Base-by-base conservation (phyloP, 768 basidiomycete genomes). In the Sarcodon aspratus region DNA sequence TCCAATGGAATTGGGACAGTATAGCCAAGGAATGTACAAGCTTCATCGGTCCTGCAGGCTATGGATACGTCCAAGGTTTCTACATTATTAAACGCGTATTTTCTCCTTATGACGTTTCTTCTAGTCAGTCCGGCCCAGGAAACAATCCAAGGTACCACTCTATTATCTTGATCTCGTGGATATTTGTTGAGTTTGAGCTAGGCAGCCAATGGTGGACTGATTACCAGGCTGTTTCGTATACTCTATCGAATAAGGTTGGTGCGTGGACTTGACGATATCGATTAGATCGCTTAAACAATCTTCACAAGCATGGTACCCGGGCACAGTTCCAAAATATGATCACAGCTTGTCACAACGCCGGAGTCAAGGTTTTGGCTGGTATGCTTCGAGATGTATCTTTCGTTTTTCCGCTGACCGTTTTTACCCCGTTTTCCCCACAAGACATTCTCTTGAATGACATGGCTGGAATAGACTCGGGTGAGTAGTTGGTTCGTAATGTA, bases 351-450 rank as follows among this genome's bases (percentile, higher is more conserved):
- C 75, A 78, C 53, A 54, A 62, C 13, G 78, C 74, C 13, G 77
- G 77, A n/a, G 77, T 79, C 17, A 68, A 68, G 43, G 76, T 80
- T 45, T 76, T 80, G 36, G 66, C 70, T 33, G 76, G 78, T 57
- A 27, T n/a, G 40, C 40, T 27, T 42, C 40, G 6, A 49, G 15
- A n/a, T 36, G n/a, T 27, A 18, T 48, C 31, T 27, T 51, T 51
- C 32, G 15, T 27, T n/a, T 37, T 17, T 35, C 12, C 32, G 49
- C 33, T 37, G 10, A 51, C 15, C 7, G 1, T 8, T 38, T 8
- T 46, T 48, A 17, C 40, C 13, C 43, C 36, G 8, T 36, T 27
- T 27, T 27, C 21, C 21, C 21, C 21, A 27, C 21, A 27, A 55
- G 54, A 55, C 44, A 52, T 58, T 6, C 48, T 60, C 13, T 57